Evolutionary conservation across 345 rosid species (phyloP), one percentile per base, ranked within the genome.

Genomic region (Bruguiera gymnorhiza): DNA sequence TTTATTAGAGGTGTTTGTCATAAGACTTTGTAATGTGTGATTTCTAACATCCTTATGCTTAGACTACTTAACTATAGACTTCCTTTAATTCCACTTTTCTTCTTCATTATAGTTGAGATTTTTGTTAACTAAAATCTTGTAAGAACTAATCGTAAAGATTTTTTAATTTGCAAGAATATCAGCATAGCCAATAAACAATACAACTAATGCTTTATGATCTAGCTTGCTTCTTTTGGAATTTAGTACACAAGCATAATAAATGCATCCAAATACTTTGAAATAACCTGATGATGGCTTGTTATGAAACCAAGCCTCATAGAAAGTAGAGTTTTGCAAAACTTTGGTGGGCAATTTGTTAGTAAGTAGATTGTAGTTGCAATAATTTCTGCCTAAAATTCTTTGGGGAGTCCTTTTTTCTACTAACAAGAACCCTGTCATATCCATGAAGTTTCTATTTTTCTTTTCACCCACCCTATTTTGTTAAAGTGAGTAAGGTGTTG

Each of bases 171-270:
- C 1, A 24, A 24, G 24, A 24, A 24, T 24, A 24, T 52, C 21
- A 23, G 1, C 18, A 19, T 53, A 53, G 3, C 11, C 3, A 53
- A 53, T 20, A 3, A 20, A 53, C 3, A 53, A 4, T 20, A 2
- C 0, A 18, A 6, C 1, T 5, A 0, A 0, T 5, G 3, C 3
- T n/a, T 0, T 53, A 5, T 20, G 6, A 6, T 53, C 3, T 18
- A 1, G 8, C 5, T 53, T 53, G 3, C 9, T 9, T 20, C 3
- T 20, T 23, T 53, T 53, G 0, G 7, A 2, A 5, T 19, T 1
- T 4, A 23, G 55, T 21, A 52, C 8, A 5, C 19, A 52, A 0
- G 5, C 2, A 6, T 0, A 52, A 20, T 0, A 6, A 1, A 52
- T 2, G 21, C 8, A 32, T 0, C 6, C 24, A 20, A 52, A 6